Evolutionary conservation across 73 alveolate species (phyloP).

Genomic region (Paraurostyla sp.): DNA sequence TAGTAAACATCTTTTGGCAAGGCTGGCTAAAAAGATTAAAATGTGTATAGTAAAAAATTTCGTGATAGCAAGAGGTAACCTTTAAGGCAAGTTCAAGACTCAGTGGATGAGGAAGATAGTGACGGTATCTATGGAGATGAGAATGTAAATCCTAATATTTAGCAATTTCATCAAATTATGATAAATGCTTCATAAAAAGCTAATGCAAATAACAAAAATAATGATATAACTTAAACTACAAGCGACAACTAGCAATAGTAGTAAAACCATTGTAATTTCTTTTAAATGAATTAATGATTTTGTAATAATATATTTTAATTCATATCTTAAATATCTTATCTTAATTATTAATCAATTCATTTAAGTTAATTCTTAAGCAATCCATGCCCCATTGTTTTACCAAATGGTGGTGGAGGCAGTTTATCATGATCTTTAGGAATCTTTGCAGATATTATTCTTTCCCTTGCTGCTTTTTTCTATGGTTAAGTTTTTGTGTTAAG

Average conservation of each 20-base stretch:
- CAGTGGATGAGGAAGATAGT: background rate
- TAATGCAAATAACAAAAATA: too few species aligned
- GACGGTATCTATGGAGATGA: too few species aligned
- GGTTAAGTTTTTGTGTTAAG: background rate
- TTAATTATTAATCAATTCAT: background rate
- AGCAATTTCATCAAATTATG: too few species aligned
- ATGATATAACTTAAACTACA: too few species aligned
- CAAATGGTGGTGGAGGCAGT: constrained; percentile 52
- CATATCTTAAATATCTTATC: background rate
- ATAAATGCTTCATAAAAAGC: too few species aligned
- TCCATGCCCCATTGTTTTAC: constrained; percentile 57
- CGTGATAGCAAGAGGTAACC: background rate
- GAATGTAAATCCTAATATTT: too few species aligned
- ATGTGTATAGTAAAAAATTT: too few species aligned
- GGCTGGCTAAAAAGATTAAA: too few species aligned
- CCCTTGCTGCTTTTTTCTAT: constrained; percentile 32
- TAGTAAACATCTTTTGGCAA: too few species aligned
- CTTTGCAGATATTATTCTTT: constrained; percentile 38
- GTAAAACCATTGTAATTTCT: too few species aligned
- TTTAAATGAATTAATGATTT: too few species aligned
- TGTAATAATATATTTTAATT: background rate
- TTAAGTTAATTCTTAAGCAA: background rate
- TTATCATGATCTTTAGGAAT: background rate
- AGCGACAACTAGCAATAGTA: too few species aligned
- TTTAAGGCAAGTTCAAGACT: background rate